These are phyloP conservation scores for Xylaria venustula DNA, from an alignment of 495 filamentous ascomycete species.

Conservation along the genomic window DNA sequence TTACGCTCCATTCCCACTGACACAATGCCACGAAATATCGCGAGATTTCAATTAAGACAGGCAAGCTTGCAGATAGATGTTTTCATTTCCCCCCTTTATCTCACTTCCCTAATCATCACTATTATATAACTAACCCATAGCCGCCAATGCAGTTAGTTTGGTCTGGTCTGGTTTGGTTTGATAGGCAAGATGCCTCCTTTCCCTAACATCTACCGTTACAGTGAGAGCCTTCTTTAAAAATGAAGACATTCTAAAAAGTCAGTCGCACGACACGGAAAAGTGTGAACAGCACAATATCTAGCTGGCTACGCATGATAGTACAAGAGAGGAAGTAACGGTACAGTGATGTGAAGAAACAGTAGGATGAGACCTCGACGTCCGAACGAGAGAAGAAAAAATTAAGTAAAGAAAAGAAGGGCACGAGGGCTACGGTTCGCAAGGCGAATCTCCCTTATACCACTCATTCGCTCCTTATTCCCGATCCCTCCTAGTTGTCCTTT, in stretches of 20 bases:
- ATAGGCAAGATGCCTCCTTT: neutral
- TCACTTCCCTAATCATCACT: too few species aligned
- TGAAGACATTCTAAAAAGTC: neutral
- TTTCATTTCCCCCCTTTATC: too few species aligned
- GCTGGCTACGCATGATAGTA: neutral
- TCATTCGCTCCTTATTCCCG: neutral
- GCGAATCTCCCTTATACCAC: constrained; percentile 1
- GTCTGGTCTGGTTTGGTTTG: neutral
- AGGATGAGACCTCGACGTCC: too few species aligned
- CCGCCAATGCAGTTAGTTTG: too few species aligned
- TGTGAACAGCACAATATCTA: neutral
- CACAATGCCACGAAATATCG: too few species aligned
- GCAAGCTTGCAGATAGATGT: too few species aligned
- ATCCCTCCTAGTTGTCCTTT: neutral
- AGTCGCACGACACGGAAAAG: too few species aligned
- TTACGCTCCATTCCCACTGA: too few species aligned
- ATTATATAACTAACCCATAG: too few species aligned
- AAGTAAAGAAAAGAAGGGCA: too few species aligned
- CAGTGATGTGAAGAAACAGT: neutral
- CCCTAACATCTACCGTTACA: neutral
- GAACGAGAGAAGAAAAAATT: neutral
- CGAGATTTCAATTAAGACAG: too few species aligned
- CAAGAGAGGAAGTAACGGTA: neutral
- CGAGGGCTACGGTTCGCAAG: neutral
- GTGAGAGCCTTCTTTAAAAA: neutral